phyloP scores from a whole-genome alignment of 2,329 filamentous ascomycete genomes.

The Penicillium sp. region DNA sequence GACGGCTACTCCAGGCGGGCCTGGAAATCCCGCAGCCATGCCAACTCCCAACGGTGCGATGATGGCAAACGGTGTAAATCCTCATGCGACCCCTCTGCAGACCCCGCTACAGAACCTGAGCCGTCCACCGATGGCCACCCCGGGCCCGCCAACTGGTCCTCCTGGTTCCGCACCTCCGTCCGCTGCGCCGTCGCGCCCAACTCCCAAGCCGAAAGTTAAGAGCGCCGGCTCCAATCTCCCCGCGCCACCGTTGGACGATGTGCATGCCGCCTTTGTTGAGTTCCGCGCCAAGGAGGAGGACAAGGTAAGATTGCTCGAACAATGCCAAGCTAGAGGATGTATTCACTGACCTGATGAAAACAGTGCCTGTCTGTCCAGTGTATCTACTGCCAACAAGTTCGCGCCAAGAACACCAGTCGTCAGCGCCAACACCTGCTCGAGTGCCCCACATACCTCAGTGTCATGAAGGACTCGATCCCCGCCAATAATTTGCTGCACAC shows the following conservation, averaged over 20 bases:
- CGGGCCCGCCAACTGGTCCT: slow-evolving; percentile 38
- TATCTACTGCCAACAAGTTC: slow-evolving; percentile 55
- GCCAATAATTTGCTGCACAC: slow-evolving; percentile 56
- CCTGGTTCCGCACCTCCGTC: slow-evolving; percentile 36
- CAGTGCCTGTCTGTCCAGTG: slow-evolving; percentile 55
- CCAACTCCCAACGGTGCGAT: slow-evolving; percentile 48
- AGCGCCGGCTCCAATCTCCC: slow-evolving; percentile 47
- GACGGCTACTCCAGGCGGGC: slow-evolving; percentile 38
- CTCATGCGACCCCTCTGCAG: slow-evolving; percentile 49
- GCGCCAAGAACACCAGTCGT: slow-evolving; percentile 55
- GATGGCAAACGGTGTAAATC: slow-evolving; percentile 50
- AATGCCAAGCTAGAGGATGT: neutral
- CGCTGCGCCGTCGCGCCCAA: slow-evolving; percentile 40
- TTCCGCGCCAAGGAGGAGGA: slow-evolving; percentile 53
- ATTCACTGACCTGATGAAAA: slow-evolving; percentile 4
- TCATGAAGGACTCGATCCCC: slow-evolving; percentile 57
- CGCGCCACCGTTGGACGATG: slow-evolving; percentile 53
- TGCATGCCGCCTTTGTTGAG: slow-evolving; percentile 55
- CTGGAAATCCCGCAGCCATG: slow-evolving; percentile 40
- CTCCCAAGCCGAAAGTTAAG: slow-evolving; percentile 45
- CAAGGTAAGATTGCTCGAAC: slow-evolving; percentile 39
- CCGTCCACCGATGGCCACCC: slow-evolving; percentile 46
- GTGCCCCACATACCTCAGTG: slow-evolving; percentile 54
- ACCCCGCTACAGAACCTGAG: slow-evolving; percentile 46
- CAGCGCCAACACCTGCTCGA: slow-evolving; percentile 55